Evolutionary conservation across 805 yeast genomes (phyloP), one percentile per base, ranked within the genome.

Genomic region (Saccharomyces eubayanus): DNA sequence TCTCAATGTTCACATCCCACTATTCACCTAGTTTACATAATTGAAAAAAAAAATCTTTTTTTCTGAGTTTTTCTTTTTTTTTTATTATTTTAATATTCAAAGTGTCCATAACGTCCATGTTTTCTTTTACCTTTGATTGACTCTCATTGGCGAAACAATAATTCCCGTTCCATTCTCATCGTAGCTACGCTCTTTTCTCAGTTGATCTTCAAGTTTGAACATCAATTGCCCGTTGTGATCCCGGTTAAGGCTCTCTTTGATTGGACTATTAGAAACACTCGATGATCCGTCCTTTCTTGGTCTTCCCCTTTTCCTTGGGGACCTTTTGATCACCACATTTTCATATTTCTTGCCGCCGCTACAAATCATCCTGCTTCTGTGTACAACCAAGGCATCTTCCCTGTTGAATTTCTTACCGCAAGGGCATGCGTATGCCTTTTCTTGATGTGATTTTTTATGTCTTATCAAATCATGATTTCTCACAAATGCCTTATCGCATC

Each of bases 401-500:
- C 98, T 77, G 1, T 92, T 84, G 72, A 94, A 94, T 57, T 84
- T 84, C 71, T 91, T 92, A n/a, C 97, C 97, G 73, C 99, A 95
- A 0, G 87, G 86, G 71, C 99, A 94, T 28, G 74, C 74, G 60
- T 79, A 84, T 28, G 84, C 78, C 57, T 84, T 83, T 51, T 82
- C 90, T 52, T 81, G 77, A 66, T 94, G 99, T 14, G 91, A 87
- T 67, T 88, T 89, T 59, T 82, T 83, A 65, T 94, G 99, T 56
- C 99, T 80, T 56, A 89, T 81, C 61, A 94, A 75, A 71, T 94
- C 99, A 66, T 94, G 99, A 58, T 92, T 96, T 57, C 99, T 79
- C 27, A 94, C 99, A 73, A 94, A 94, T 41, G 88, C 80, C 61
- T 91, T 88, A 3, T 81, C 78, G 70, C 99, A 94, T 46, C 76